These are phyloP conservation scores for Serendipita vermifera DNA, from an alignment of 768 basidiomycete genomes.

Conservation along the genomic window DNA sequence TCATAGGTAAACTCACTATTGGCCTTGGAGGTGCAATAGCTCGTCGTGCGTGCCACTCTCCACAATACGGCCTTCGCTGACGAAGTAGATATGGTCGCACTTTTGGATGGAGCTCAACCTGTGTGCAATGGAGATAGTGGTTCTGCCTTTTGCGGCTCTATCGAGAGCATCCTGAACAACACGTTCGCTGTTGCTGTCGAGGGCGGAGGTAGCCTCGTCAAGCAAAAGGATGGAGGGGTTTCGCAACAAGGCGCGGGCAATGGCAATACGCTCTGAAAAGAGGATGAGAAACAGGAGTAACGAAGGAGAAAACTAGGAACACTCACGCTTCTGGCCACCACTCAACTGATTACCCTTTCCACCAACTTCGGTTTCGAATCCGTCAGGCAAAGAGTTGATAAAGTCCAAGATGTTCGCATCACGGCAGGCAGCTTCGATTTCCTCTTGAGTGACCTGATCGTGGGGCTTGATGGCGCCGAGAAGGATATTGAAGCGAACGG, in stretches of 20 bases:
- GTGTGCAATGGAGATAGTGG: conserved; percentile 92
- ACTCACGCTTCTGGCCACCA: conserved; percentile 56
- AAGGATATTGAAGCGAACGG: conserved; percentile 3
- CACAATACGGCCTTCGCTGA: conserved; percentile 73
- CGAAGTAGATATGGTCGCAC: conserved; percentile 73
- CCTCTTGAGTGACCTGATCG: conserved; percentile 52
- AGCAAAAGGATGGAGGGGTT: conserved; percentile 71
- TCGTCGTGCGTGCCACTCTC: conserved; percentile 86
- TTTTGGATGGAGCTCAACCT: conserved; percentile 86
- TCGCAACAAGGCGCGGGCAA: conserved; percentile 77
- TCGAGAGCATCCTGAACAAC: conserved; percentile 92
- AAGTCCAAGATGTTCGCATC: conserved; percentile 83
- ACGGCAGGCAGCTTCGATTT: conserved; percentile 65
- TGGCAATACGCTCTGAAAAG: conserved; percentile 79
- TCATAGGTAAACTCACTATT: too few species aligned
- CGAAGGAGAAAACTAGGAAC: conserved; percentile 77
- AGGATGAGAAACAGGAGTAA: too few species aligned
- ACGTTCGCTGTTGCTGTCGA: conserved; percentile 84
- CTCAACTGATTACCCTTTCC: not conserved
- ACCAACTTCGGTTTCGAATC: conserved; percentile 54
- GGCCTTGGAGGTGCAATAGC: too few species aligned
- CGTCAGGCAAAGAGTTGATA: conserved; percentile 70
- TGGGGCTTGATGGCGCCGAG: conserved; percentile 52
- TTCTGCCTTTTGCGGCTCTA: conserved; percentile 79
- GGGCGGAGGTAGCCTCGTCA: conserved; percentile 70